Conservation (phyloP, 768 basidiomycete species). For the Phaeotremella skinneri region DNA sequence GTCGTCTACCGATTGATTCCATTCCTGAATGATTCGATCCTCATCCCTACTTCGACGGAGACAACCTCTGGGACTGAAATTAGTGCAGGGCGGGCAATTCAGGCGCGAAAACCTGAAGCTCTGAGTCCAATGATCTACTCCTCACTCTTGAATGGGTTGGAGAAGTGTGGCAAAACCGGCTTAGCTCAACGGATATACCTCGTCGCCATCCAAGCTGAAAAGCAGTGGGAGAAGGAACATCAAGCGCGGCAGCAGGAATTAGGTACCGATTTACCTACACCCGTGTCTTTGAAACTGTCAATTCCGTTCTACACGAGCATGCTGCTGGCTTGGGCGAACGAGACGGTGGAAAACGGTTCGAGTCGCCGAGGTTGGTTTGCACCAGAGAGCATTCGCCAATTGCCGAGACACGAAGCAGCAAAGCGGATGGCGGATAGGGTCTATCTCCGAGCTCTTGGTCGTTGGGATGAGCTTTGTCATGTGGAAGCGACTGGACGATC, state of each 20-base stretch:
- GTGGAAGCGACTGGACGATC: not conserved
- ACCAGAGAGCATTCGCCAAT: not conserved
- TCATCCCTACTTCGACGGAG: not conserved
- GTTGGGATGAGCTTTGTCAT: not conserved
- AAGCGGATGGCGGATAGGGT: not conserved
- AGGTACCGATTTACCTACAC: not conserved
- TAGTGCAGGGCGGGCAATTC: not conserved
- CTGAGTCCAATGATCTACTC: slow-evolving; percentile 15
- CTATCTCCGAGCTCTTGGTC: not conserved
- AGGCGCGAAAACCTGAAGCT: slow-evolving; percentile 10
- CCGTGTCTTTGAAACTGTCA: slow-evolving; percentile 19
- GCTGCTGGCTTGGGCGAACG: slow-evolving; percentile 32
- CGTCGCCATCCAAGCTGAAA: slow-evolving; percentile 29
- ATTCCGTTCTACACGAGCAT: slow-evolving; percentile 29
- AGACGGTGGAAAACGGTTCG: too few species aligned
- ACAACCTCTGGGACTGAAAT: not conserved
- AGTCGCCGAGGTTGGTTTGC: not conserved
- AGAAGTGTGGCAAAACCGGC: slow-evolving; percentile 23
- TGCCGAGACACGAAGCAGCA: not conserved
- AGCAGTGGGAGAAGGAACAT: slow-evolving; percentile 8
- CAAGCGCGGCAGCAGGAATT: not conserved
- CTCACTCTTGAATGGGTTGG: slow-evolving; percentile 18
- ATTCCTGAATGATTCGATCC: slow-evolving; percentile 4
- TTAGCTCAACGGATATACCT: slow-evolving; percentile 34
- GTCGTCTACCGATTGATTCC: slow-evolving; percentile 22